phyloP scores from a whole-genome alignment of 1,139 yeast genomes.

The Suhomyces kunorum region DNA sequence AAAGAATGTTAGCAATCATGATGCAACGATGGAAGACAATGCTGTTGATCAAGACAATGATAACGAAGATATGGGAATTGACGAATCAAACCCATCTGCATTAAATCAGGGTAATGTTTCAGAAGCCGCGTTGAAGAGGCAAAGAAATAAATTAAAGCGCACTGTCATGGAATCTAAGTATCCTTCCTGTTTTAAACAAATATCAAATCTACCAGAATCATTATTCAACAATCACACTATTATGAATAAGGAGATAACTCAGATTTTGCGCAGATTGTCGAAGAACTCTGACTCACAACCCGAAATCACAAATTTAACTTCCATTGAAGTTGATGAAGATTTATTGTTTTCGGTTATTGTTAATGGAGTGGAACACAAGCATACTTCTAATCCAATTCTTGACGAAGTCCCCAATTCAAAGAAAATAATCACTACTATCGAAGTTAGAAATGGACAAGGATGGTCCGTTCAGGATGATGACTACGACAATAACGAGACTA shows the following conservation, averaged over 20 bases:
- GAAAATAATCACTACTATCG: conserved; percentile 29
- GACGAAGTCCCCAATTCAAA: conserved; percentile 8
- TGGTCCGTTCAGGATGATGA: conserved; percentile 42
- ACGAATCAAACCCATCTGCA: conserved; percentile 21
- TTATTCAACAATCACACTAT: conserved; percentile 40
- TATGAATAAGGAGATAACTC: conserved; percentile 35
- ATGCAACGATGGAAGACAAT: conserved; percentile 32
- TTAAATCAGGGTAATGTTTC: conserved; percentile 25
- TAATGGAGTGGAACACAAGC: conserved; percentile 27
- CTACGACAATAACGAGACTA: conserved; percentile 24
- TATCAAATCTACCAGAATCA: conserved; percentile 40
- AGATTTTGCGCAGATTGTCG: conserved; percentile 24
- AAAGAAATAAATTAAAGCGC: conserved; percentile 34
- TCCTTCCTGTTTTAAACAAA: conserved; percentile 38
- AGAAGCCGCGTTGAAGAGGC: conserved; percentile 37
- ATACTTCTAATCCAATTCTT: conserved; percentile 5
- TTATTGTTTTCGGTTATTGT: conserved; percentile 41
- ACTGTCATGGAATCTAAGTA: conserved; percentile 38
- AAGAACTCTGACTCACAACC: conserved; percentile 22
- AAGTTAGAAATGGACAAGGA: conserved; percentile 46
- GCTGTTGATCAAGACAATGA: conserved; percentile 39
- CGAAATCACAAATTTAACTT: conserved; percentile 27
- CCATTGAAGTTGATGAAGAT: conserved; percentile 43
- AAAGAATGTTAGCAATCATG: conserved; percentile 11
- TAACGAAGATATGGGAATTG: conserved; percentile 46